Evolutionary conservation across 352 stramenopile species (phyloP).

Genomic region (Globisporangium ultimum): DNA sequence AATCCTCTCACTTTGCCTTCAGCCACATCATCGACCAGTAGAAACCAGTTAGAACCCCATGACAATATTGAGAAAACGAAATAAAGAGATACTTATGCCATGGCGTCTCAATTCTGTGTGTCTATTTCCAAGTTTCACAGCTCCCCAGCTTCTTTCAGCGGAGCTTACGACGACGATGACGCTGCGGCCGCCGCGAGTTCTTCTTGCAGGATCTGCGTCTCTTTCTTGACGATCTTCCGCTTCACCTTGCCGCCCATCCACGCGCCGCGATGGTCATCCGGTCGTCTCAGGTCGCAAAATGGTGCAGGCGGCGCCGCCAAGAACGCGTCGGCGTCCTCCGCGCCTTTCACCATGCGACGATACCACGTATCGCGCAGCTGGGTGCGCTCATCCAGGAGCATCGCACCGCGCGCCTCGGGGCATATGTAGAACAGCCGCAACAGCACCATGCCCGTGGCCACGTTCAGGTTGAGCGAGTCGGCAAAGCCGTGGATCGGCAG

Average conservation of each 20-base stretch:
- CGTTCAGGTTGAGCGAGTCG: slow-evolving; percentile 85
- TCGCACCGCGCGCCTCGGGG: slow-evolving; percentile 26
- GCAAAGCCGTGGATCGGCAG: slow-evolving; percentile 84
- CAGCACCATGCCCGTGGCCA: slow-evolving; percentile 81
- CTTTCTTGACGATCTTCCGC: slow-evolving; percentile 19
- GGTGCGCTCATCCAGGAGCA: slow-evolving; percentile 20
- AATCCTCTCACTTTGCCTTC: no score
- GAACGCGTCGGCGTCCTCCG: slow-evolving; percentile 19
- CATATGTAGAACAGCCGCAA: slow-evolving; percentile 50
- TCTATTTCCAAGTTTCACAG: no score
- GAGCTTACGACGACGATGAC: no score
- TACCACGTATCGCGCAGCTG: slow-evolving; percentile 30
- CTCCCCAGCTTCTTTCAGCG: no score
- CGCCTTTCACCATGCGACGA: slow-evolving; percentile 25
- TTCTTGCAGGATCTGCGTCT: slow-evolving; percentile 13
- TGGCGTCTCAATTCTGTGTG: not conserved
- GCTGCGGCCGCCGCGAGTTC: not conserved
- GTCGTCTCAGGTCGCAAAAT: slow-evolving; percentile 26
- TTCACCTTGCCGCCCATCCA: slow-evolving; percentile 34
- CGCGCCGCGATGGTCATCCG: slow-evolving; percentile 28
- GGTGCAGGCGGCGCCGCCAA: slow-evolving; percentile 16
- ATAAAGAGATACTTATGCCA: not conserved
- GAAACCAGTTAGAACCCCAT: no score
- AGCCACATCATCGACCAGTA: no score
- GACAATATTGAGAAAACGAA: no score